These are phyloP conservation scores for Thozetella sp. DNA, from an alignment of 495 filamentous ascomycete species.

Conservation along the genomic window DNA sequence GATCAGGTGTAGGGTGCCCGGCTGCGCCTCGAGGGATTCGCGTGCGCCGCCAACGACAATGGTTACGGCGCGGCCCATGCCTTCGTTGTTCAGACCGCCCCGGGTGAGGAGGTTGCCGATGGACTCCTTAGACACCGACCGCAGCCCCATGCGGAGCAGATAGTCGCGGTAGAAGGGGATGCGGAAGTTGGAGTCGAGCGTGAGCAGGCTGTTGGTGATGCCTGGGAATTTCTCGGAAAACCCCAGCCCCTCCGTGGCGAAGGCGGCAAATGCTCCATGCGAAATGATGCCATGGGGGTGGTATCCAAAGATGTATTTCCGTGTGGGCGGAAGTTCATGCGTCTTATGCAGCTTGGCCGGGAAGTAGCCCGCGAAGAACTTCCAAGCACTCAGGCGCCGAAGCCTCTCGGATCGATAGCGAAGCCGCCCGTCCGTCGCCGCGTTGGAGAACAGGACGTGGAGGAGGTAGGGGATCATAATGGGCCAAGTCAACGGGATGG, in stretches of 20 bases:
- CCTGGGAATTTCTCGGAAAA: constrained; percentile 91
- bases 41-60: constrained; percentile 93
- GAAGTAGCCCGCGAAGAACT: constrained; percentile 89
- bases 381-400: constrained; percentile 79
- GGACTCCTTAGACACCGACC: constrained; percentile 85
- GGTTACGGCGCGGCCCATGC: constrained; percentile 95
- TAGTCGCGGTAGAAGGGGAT: constrained; percentile 95
- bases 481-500: constrained; percentile 90
- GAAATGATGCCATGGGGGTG: constrained; percentile 97
- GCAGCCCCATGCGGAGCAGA: constrained; percentile 80
- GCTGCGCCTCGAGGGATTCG: constrained; percentile 86
- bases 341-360: constrained; percentile 86
- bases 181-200: constrained; percentile 91
- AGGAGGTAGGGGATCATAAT: constrained; percentile 88
- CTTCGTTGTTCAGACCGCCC: constrained; percentile 76
- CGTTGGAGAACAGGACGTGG: constrained; percentile 77
- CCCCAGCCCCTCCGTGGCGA: constrained; percentile 87
- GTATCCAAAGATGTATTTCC: constrained; percentile 98
- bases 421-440: constrained; percentile 71
- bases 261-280: constrained; percentile 91
- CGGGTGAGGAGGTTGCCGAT: constrained; percentile 83
- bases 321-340: constrained; percentile 71
- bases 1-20: constrained; percentile 72
- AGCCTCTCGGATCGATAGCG: constrained; percentile 72
- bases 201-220: constrained; percentile 92